Evolutionary conservation across 345 rosid genomes (phyloP).

Genomic region (Moricandia arvensis): DNA sequence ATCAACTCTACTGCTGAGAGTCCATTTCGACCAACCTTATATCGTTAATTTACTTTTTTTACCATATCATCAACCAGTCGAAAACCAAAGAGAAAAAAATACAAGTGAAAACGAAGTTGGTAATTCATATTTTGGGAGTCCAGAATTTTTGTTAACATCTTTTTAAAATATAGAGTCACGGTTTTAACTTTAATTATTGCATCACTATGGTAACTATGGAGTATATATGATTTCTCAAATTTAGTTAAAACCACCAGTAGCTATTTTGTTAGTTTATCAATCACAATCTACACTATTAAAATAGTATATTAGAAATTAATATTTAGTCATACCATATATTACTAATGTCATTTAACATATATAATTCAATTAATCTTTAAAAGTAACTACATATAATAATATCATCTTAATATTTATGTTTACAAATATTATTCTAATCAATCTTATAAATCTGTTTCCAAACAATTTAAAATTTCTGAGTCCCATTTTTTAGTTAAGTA

Average conservation of each 20-base stretch:
- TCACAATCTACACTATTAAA: background rate
- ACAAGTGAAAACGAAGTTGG: background rate
- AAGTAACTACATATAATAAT: background rate
- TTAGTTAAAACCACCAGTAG: background rate
- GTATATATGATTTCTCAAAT: background rate
- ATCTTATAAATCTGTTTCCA: background rate
- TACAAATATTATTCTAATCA: background rate
- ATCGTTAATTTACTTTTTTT: background rate
- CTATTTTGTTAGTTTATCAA: background rate
- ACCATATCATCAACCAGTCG: conserved; percentile 1
- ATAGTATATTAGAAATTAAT: background rate
- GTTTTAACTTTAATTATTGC: background rate
- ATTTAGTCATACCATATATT: background rate
- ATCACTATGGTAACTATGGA: background rate
- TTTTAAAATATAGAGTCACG: background rate
- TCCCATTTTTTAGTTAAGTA: no score
- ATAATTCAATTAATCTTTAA: no score
- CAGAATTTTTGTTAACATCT: background rate
- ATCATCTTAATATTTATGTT: background rate
- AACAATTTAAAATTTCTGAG: background rate
- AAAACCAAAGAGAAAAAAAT: background rate
- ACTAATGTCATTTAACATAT: background rate
- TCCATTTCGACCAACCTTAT: conserved; percentile 2
- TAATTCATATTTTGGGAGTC: background rate
- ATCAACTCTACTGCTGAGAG: background rate